Base-by-base conservation (phyloP, 768 basidiomycete species). In the Russula sp. region DNA sequence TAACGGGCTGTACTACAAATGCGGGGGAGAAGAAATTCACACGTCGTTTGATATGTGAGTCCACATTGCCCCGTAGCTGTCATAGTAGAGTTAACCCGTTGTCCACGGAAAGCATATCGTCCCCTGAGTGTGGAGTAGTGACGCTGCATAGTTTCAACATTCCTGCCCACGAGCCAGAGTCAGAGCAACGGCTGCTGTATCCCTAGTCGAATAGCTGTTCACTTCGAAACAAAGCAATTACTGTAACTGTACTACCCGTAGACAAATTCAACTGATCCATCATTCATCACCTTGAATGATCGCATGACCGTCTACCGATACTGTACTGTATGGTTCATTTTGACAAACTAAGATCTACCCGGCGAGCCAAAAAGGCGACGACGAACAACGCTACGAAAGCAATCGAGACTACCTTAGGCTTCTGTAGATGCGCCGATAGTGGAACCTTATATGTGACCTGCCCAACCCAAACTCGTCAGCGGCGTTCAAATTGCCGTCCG, bases 381-480 rank as follows among this genome's bases (percentile, higher is more conserved):
- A 77, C 72, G 75, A 95, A 95, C 52, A 94, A 64, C 50, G 79
- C 78, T 59, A 90, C 75, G 74, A 89, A 84, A 1, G 87, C 91
- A 20, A 79, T 78, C 10, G 87, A 84, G 30, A 95, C 92, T 13
- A 88, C 84, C 32, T 91, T 60, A 1, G 92, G 92, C 75, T 98
- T 98, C 75, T 87, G 88, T 64, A 97, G 75, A 73, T 93, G 89
- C n/a, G 92, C 88, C 48, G 81, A 78, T 61, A 86, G 70, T 13
- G 92, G 86, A 49, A 96, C 88, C 69, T 83, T 86, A 80, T 98
- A 98, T 42, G 89, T 86, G 64, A 97, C 88, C 95, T 97, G 67
- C 26, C 56, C 26, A n/a, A 59, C 26, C 56, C 26, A n/a, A 59
- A 28, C 24, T 36, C 32, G 44, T 67, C 24, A 62, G 34, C 36